phyloP scores from a whole-genome alignment of 768 basidiomycete species.

The Tylopilus sp. region DNA sequence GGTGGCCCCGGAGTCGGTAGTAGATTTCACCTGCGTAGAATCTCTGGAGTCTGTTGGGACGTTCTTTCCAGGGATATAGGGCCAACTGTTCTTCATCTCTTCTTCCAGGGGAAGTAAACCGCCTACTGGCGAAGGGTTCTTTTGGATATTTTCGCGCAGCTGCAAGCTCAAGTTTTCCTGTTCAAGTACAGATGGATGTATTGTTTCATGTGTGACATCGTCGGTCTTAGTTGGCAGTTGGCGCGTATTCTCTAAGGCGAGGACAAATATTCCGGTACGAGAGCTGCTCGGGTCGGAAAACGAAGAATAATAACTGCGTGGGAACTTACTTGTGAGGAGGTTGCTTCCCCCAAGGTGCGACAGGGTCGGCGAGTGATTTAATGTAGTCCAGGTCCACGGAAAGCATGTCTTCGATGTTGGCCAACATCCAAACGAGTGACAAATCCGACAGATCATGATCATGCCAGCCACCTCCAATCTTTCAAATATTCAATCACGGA shows the following conservation, averaged over 20 bases:
- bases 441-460: constrained; percentile 68
- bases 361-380: constrained; percentile 45
- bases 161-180: constrained; percentile 37
- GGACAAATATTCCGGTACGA: constrained; percentile 48
- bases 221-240: constrained; percentile 43
- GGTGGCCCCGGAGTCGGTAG: constrained; percentile 1
- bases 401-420: constrained; percentile 53
- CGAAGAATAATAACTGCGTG: not conserved
- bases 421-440: constrained; percentile 61
- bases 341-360: constrained; percentile 58
- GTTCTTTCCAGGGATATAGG: constrained; percentile 32
- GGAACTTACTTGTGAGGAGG: constrained; percentile 56
- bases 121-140: constrained; percentile 44
- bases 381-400: constrained; percentile 57
- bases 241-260: constrained; percentile 46
- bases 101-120: constrained; percentile 51
- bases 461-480: constrained; percentile 71
- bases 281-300: constrained; percentile 36
- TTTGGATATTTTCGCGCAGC: constrained; percentile 35
- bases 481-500: not conserved
- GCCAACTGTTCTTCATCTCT: constrained; percentile 47
- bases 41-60: constrained; percentile 6
- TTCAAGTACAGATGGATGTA: constrained; percentile 57
- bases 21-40: constrained; percentile 5
- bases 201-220: constrained; percentile 51